phyloP scores from a whole-genome alignment of 495 filamentous ascomycete species.

The Talaromyces liani region DNA sequence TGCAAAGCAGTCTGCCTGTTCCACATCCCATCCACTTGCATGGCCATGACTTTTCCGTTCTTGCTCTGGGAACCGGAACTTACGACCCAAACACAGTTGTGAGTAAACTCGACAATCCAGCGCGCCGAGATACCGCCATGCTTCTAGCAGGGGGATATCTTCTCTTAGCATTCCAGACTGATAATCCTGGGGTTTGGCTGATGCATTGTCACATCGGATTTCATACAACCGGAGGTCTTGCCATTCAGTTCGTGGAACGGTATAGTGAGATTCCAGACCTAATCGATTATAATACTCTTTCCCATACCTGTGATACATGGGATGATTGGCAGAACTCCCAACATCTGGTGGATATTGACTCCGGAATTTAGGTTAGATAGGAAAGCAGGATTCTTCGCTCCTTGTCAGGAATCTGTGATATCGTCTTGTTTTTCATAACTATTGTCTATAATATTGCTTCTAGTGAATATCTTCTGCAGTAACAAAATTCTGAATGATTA shows the following conservation, averaged over 20 bases:
- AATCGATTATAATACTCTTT: conserved; percentile 10
- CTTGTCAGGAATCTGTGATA: neutral
- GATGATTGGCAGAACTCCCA: conserved; percentile 1
- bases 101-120: conserved; percentile 30
- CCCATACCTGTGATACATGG: conserved; percentile 10
- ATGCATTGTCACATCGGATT: conserved; percentile 49
- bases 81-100: conserved; percentile 16
- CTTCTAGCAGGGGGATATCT: conserved; percentile 39
- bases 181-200: conserved; percentile 47
- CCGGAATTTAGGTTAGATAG: neutral
- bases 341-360: neutral
- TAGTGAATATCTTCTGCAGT: neutral
- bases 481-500: neutral
- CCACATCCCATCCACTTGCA: conserved; percentile 21
- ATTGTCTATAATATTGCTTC: neutral
- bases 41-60: conserved; percentile 21
- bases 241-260: conserved; percentile 40
- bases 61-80: conserved; percentile 14
- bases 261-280: conserved; percentile 27
- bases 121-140: conserved; percentile 53
- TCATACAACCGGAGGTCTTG: conserved; percentile 36
- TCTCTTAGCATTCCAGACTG: conserved; percentile 47
- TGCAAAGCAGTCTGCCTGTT: conserved; percentile 21
- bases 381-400: conserved; percentile 11
- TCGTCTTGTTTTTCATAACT: neutral